Base-by-base conservation (phyloP, 495 filamentous ascomycete genomes). In the Hypoxylon cercidicola region DNA sequence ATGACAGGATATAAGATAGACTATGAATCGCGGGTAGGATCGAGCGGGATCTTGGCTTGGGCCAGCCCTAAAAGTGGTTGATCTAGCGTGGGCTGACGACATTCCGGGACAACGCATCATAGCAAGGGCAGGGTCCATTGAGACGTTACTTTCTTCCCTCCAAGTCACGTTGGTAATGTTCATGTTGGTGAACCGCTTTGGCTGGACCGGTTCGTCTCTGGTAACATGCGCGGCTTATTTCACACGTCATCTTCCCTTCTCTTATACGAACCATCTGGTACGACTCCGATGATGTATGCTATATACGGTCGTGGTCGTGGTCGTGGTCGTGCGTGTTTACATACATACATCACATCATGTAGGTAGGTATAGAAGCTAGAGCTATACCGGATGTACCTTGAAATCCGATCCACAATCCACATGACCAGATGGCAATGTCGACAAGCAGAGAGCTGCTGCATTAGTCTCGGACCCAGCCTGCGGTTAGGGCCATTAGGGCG, bases 1-100 rank as follows among this genome's bases (percentile, higher is more conserved):
- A 41, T 18, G 15, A 43, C 16, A 11, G 48, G 47, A 32, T 32
- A 47, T 46, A 37, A 15, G 40, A 35, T 34, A 8, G 41, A 40
- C 39, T 58, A n/a, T 30, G 47, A 19, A 62, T 28, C 48, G 60
- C 54, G 64, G 64, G 59, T 51, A 47, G 19, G 53, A 58, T 68
- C 48, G 48, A 58, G 55, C 50, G 59, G 65, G 55, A 68, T 68
- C 64, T 68, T 68, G 60, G 65, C 60, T 51, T 53, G 23, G 59
- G 48, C 55, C 65, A 63, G 65, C 65, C 65, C 60, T 68, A 64
- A 63, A 56, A 16, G 47, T 50, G 49, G 34, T 48, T 50, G 55
- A 64, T 68, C 65, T 68, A 68, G 60, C 50, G 60, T 56, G 30
- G 65, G 65, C 65, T 68, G 60, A 68, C 65, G 65, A 64, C 65